Percentiles rank a stretch among this genome's conserved stretches.
Evolutionary conservation across 768 basidiomycete species (phyloP).

Genomic region (Candolleomyces eurysporus): DNA sequence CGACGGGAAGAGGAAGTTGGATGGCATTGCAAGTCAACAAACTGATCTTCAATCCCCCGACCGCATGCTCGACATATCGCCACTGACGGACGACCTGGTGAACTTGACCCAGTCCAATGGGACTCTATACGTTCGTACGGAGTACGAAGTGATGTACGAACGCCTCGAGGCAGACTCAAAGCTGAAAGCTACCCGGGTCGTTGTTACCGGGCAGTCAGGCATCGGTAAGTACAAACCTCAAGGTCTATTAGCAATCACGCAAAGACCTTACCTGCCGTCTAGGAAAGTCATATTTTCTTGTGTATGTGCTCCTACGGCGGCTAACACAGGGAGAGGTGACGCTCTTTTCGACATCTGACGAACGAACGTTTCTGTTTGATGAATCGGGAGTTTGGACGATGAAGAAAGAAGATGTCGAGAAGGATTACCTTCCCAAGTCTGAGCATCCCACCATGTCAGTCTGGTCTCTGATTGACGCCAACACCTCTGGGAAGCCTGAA

Average conservation of each 20-base stretch:
- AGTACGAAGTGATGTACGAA: not conserved
- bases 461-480: not conserved
- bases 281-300: not conserved
- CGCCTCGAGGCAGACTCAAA: not conserved
- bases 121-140: not conserved
- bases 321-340: not conserved
- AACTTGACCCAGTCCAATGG: not conserved
- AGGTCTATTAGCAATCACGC: not conserved
- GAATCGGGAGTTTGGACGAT: not conserved
- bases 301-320: not conserved
- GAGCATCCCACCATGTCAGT: not conserved
- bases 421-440: not conserved
- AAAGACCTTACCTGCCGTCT: not conserved
- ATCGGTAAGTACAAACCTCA: not conserved
- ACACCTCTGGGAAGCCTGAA: not conserved
- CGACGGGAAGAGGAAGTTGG: not conserved
- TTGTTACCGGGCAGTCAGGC: not conserved
- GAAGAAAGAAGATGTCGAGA: not conserved
- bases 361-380: not conserved
- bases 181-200: not conserved
- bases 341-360: not conserved
- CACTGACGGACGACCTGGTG: not conserved
- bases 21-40: not conserved
- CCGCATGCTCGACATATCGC: not conserved
- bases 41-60: not conserved